These are phyloP conservation scores for Sistotremastrum niveocremeum DNA, from an alignment of 768 basidiomycete genomes.

Conservation along the genomic window DNA sequence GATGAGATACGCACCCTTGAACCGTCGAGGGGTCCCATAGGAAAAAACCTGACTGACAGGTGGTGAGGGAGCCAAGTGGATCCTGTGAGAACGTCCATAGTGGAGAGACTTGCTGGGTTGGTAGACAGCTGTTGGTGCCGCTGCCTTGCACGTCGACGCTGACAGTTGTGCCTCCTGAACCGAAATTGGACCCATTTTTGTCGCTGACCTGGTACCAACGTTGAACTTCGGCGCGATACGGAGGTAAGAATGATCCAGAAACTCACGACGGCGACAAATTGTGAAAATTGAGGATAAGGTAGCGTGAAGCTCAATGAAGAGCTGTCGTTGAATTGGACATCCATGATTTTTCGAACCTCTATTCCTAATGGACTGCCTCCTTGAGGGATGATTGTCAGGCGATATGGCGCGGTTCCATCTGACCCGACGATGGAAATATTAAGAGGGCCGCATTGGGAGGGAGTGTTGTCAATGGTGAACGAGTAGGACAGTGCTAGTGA, in stretches of 20 bases:
- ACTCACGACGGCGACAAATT: conserved; percentile 68
- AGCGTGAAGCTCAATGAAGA: conserved; percentile 39
- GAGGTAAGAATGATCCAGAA: conserved; percentile 2
- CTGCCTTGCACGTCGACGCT: conserved; percentile 41
- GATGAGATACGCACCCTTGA: conserved; percentile 31
- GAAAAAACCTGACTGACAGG: conserved; percentile 48
- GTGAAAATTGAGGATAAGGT: conserved; percentile 50
- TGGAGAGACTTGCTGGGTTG: conserved; percentile 31
- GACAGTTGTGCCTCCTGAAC: conserved; percentile 62
- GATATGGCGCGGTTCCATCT: conserved; percentile 53
- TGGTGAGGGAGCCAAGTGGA: conserved; percentile 50
- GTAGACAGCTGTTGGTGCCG: conserved; percentile 44
- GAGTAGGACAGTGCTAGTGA: conserved; percentile 25
- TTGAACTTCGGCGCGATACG: background rate
- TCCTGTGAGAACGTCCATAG: conserved; percentile 47
- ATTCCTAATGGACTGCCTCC: conserved; percentile 49
- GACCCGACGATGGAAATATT: conserved; percentile 42
- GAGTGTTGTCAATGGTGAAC: conserved; percentile 30
- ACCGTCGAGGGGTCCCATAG: conserved; percentile 46
- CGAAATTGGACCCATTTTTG: conserved; percentile 34
- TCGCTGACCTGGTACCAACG: conserved; percentile 38
- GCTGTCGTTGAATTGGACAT: conserved; percentile 33
- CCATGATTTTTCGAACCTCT: conserved; percentile 50
- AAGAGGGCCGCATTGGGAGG: conserved; percentile 55
- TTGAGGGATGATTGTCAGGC: conserved; percentile 50